Evolutionary conservation across 2,329 filamentous ascomycete species (phyloP), one percentile per base, ranked within the genome.

Genomic region (Monosporascus sp.): DNA sequence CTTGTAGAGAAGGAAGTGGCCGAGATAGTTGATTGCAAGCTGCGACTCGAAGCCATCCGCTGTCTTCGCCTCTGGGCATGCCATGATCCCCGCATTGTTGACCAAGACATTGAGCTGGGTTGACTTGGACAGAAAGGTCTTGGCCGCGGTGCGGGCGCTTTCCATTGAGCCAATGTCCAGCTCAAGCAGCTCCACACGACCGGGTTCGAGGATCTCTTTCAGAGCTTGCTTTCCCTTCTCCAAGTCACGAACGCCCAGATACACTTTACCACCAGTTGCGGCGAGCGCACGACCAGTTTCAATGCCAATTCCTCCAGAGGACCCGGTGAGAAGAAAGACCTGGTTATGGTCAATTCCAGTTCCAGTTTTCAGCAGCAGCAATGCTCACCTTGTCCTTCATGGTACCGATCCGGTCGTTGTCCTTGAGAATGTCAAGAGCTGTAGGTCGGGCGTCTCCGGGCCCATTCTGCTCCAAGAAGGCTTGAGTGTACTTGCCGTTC

Each of bases 271-370:
- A 27, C 64, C 63, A 1, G 78, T 74, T 11, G 68, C 61, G 22
- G 68, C 61, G 20, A 81, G 65, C 2, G 76, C 76, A 14, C 68
- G 66, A 2, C 68, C 70, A 2, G 74, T 77, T 54, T 77, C 74
- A 22, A 74, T 57, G 2, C 75, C 76, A 15, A 78, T 62, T 0
- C 75, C 75, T 17, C 72, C 68, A 20, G 71, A 70, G 4, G 62
- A 63, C 5, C 76, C 76, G 1, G 76, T 78, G 51, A 78, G 70
- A 18, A 78, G 54, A 7, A 73, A 63, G 15, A 71, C 69, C 54
- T 73, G 25, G 25, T 27, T 27, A 27, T 27, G 25, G 8, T 27
- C 25, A 27, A 27, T 27, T 27, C 25, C 25, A 27, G 8, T 27
- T 27, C 25, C 25, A 27, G 25, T 27, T 27, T 27, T 27, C 25